These are phyloP conservation scores for Sarocladium oryzae DNA, from an alignment of 2,329 filamentous ascomycete species.

Conservation along the genomic window DNA sequence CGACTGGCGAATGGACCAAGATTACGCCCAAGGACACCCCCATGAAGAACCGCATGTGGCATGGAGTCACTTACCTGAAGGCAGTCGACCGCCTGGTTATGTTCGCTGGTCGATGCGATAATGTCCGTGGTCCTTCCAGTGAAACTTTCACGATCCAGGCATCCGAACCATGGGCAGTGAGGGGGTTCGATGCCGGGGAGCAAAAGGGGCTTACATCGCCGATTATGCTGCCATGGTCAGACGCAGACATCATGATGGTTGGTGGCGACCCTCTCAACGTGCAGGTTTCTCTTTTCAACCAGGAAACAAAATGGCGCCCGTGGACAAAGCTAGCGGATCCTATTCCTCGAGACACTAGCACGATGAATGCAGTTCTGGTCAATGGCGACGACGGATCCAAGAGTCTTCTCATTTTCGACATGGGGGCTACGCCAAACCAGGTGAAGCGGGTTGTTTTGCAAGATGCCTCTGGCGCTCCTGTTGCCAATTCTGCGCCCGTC, in stretches of 20 bases:
- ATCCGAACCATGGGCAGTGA: constrained; percentile 48
- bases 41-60: constrained; percentile 63
- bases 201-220: constrained; percentile 49
- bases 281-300: constrained; percentile 66
- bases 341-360: constrained; percentile 50
- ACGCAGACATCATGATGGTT: constrained; percentile 63
- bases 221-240: constrained; percentile 68
- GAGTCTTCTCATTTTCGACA: constrained; percentile 71
- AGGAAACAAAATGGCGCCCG: constrained; percentile 52
- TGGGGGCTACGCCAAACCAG: constrained; percentile 65
- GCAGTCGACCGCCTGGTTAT: constrained; percentile 66
- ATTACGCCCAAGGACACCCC: constrained; percentile 39
- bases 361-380: constrained; percentile 58
- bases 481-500: constrained; percentile 39
- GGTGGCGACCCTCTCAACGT: constrained; percentile 60
- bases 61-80: constrained; percentile 70
- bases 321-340: constrained; percentile 57
- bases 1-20: constrained; percentile 46
- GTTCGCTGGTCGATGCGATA: constrained; percentile 69
- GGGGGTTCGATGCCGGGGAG: neutral
- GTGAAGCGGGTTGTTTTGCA: constrained; percentile 66
- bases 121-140: constrained; percentile 50
- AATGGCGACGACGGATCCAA: constrained; percentile 70
- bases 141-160: constrained; percentile 71
- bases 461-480: constrained; percentile 50